Evolutionary conservation across 2,329 filamentous ascomycete genomes (phyloP), one percentile per base, ranked within the genome.

Genomic region (Dothistroma pini): DNA sequence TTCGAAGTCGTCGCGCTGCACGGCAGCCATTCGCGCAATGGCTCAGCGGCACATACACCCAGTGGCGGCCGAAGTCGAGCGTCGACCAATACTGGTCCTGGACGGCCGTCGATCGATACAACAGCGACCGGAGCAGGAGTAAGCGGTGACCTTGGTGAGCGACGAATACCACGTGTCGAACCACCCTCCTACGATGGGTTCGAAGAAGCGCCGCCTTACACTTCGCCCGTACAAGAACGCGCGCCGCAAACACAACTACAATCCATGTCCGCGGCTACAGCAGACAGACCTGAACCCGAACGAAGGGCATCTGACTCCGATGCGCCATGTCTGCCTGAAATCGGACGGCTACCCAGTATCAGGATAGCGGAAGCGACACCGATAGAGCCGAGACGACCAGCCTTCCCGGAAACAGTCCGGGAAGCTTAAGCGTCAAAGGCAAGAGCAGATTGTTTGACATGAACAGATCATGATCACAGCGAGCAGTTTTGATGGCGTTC

Each of bases 191-290:
- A 76, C 54, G 67, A 67, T 31, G 73, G 71, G 3, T 75, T 73
- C 56, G 79, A 80, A 62, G 77, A 81, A 51, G 79, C 79, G n/a
- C 79, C 79, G 19, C 78, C 77, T 4, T 82, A 82, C 58, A 75
- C 76, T 38, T 79, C 77, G 49, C 79, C 79, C 0, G 55, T 14
- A 61, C 75, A 60, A 57, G 51, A 61, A 54, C 67, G 61, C 41
- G 52, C 64, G 49, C 62, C 66, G 44, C 49, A 64, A 31, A 34
- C 29, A 52, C 56, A 29, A 32, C 29, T 25, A 32, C 47, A 21
- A 11, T 51, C 44, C n/a, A 12, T 38, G 41, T 25, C 57, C n/a
- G 44, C 50, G 32, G 16, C 51, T 8, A 31, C 31, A 35, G n/a
- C 25, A 32, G 48, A 29, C 29, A 32, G 48, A 19, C 51, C 51